phyloP scores from a whole-genome alignment of 192 early-diverging fungal species.

The Mortierella antarctica region DNA sequence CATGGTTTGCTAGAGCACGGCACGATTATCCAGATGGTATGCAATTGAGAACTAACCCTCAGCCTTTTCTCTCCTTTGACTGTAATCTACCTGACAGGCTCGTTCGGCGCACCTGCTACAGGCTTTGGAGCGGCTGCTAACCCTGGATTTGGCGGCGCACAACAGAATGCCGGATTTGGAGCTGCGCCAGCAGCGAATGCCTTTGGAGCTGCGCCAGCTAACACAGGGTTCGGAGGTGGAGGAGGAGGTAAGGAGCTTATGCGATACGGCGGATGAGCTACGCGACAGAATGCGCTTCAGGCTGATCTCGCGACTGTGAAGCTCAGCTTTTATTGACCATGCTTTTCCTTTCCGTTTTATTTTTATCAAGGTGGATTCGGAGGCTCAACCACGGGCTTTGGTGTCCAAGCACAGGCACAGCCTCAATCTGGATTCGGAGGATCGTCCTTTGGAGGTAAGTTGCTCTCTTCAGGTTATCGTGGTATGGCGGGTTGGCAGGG shows the following conservation, averaged over 20 bases:
- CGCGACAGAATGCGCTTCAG: not conserved
- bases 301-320: not conserved
- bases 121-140: conserved; percentile 42
- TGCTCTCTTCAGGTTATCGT: not conserved
- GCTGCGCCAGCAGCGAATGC: conserved; percentile 31
- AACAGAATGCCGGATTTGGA: conserved; percentile 36
- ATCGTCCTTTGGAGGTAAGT: conserved; percentile 43
- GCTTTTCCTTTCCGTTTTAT: not conserved
- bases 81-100: conserved; percentile 4
- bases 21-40: not conserved
- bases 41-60: not conserved
- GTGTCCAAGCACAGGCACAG: conserved; percentile 41
- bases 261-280: not conserved
- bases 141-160: conserved; percentile 35
- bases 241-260: conserved; percentile 16
- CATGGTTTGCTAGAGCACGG: no score
- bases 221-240: conserved; percentile 34
- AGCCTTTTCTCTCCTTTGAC: not conserved
- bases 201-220: conserved; percentile 39
- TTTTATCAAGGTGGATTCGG: conserved; percentile 35
- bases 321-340: not conserved
- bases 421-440: conserved; percentile 44
- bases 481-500: no score
- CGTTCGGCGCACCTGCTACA: conserved; percentile 37
- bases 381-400: conserved; percentile 42